A percentile compares a stretch with the other conserved stretches of the same genome.
Evolutionary conservation across 352 stramenopile species (phyloP).

Genomic region (Chrysophaeum taylorii): DNA sequence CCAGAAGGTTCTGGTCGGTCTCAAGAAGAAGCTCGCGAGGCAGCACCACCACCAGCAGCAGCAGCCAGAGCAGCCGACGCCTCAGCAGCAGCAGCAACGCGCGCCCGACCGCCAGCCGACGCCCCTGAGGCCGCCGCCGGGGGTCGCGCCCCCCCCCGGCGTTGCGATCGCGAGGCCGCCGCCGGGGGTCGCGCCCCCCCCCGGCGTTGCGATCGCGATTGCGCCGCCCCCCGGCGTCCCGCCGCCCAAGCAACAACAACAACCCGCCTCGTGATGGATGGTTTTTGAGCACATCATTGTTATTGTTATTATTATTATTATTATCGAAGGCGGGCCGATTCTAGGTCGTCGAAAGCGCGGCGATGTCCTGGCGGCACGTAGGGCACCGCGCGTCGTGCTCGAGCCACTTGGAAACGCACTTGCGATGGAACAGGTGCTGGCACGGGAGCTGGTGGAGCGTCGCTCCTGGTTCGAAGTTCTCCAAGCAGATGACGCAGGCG

Average conservation of each 20-base stretch:
- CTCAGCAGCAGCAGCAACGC: too few species aligned
- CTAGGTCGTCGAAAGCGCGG: neutral
- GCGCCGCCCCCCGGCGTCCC: too few species aligned
- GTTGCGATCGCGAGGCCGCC: too few species aligned
- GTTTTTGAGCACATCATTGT: neutral
- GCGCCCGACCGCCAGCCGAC: too few species aligned
- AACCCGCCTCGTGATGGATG: too few species aligned
- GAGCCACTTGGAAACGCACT: constrained; percentile 12
- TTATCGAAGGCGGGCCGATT: neutral
- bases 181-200: too few species aligned
- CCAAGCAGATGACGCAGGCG: constrained; percentile 9
- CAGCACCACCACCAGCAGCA: too few species aligned
- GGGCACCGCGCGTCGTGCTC: constrained; percentile 4
- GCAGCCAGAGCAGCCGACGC: too few species aligned
- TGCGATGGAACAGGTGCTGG: neutral
- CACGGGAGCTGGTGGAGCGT: neutral
- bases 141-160: too few species aligned
- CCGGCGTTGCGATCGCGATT: too few species aligned
- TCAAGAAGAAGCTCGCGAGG: neutral
- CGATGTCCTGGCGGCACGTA: constrained; percentile 3
- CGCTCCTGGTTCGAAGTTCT: neutral
- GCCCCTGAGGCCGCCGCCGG: too few species aligned
- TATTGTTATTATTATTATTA: neutral
- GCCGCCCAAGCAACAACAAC: too few species aligned
- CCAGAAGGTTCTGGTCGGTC: neutral